phyloP scores from a whole-genome alignment of 2,329 filamentous ascomycete genomes.

The Pseudogymnoascus verrucosus region DNA sequence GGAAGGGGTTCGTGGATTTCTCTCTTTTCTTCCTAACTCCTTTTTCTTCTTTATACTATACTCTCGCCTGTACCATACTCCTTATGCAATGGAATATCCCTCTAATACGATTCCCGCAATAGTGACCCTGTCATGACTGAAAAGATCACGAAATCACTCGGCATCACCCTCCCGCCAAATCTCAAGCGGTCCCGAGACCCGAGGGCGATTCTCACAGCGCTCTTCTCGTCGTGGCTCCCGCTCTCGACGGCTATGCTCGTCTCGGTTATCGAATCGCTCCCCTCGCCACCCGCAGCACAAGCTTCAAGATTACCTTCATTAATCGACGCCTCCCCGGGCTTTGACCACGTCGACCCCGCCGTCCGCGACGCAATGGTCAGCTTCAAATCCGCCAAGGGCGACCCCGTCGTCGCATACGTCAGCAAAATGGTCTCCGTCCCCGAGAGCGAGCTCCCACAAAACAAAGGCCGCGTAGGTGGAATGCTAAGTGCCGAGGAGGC shows the following conservation, averaged over 20 bases:
- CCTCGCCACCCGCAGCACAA: constrained; percentile 75
- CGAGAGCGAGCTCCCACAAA: constrained; percentile 82
- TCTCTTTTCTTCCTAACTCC: constrained; percentile 28
- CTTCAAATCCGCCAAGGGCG: constrained; percentile 62
- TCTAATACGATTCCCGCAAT: constrained; percentile 27
- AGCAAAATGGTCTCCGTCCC: constrained; percentile 98
- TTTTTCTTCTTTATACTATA: constrained; percentile 20
- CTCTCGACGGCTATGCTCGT: constrained; percentile 87
- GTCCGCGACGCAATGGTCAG: constrained; percentile 74
- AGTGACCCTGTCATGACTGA: constrained; percentile 74
- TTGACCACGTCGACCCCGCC: constrained; percentile 57
- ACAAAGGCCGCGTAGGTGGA: constrained; percentile 63
- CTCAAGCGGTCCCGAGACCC: constrained; percentile 77
- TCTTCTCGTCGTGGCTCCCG: constrained; percentile 87
- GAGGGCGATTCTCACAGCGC: constrained; percentile 70
- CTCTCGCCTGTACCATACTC: constrained; percentile 13
- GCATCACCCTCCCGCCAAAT: constrained; percentile 76
- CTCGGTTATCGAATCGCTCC: constrained; percentile 86
- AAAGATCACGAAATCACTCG: constrained; percentile 90
- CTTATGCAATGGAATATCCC: constrained; percentile 19
- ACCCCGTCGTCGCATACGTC: constrained; percentile 86
- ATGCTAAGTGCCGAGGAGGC: constrained; percentile 84
- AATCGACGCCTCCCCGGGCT: constrained; percentile 71
- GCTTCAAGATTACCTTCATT: constrained; percentile 70
- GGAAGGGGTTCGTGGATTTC: constrained; percentile 60